Percentiles rank a stretch among this genome's conserved stretches.
Conservation (phyloP, 257 asterid genomes). For the Solanum tacnaense region DNA sequence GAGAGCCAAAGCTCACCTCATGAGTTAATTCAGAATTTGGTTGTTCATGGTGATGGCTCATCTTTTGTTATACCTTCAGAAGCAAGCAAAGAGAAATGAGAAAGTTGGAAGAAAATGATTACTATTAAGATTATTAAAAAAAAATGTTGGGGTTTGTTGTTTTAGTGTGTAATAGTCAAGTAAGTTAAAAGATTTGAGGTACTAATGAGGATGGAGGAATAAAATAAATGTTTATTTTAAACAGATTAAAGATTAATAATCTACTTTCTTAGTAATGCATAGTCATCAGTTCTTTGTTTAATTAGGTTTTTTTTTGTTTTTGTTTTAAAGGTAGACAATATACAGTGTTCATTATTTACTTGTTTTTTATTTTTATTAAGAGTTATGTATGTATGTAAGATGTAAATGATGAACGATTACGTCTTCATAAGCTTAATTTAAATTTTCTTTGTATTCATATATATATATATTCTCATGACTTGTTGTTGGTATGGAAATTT, state of each 20-base stretch:
- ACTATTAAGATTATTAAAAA: neutral
- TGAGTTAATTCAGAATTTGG: slow-evolving; percentile 37
- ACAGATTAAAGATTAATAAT: neutral
- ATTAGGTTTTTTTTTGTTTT: neutral
- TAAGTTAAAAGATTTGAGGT: neutral
- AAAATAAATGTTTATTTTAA: neutral
- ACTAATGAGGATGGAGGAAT: neutral
- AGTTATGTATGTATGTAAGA: neutral
- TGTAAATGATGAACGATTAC: neutral
- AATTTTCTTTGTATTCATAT: neutral
- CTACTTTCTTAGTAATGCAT: neutral
- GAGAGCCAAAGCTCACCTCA: slow-evolving; percentile 25
- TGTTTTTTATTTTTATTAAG: neutral
- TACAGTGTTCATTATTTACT: neutral
- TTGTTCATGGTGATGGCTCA: slow-evolving; percentile 48
- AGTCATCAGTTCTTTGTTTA: neutral
- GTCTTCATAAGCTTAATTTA: neutral
- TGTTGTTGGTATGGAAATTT: neutral
- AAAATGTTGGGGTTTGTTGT: neutral
- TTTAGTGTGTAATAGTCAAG: neutral
- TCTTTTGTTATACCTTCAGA: slow-evolving; percentile 52
- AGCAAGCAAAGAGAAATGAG: slow-evolving; percentile 51
- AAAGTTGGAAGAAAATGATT: neutral
- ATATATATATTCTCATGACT: neutral
- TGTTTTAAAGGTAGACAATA: neutral